These are phyloP conservation scores for Pseudevernia furfuracea DNA, from an alignment of 495 filamentous ascomycete species.

Conservation along the genomic window DNA sequence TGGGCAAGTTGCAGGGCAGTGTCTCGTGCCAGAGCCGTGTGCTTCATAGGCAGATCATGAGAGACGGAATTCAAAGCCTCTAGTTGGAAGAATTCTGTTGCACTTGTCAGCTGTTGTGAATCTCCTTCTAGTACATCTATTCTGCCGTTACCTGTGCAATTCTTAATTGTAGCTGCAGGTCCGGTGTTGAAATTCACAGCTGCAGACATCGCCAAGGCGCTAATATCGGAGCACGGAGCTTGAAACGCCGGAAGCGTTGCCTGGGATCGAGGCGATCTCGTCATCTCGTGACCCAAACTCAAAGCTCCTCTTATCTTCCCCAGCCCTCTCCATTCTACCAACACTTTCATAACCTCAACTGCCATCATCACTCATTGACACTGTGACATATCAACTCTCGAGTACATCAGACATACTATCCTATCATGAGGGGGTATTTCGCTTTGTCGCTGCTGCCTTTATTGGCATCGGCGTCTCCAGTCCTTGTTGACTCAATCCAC, in stretches of 20 bases:
- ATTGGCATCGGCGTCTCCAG: constrained; percentile 66
- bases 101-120: neutral
- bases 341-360: constrained; percentile 23
- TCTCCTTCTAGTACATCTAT: neutral
- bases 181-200: neutral
- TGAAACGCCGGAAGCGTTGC: neutral
- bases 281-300: neutral
- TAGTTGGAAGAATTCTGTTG: neutral
- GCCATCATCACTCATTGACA: constrained; percentile 15
- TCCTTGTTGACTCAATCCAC: constrained; percentile 72
- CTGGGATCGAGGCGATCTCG: neutral
- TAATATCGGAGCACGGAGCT: neutral
- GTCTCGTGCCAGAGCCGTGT: constrained; percentile 22
- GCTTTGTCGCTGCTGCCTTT: constrained; percentile 57
- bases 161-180: constrained; percentile 1
- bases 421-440: constrained; percentile 68
- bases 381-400: constrained; percentile 15
- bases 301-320: constrained; percentile 38
- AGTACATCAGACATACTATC: constrained; percentile 16
- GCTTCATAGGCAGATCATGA: constrained; percentile 7
- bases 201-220: constrained; percentile 9
- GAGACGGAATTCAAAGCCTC: neutral
- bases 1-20: constrained; percentile 10
- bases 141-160: neutral
- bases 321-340: constrained; percentile 32